These are phyloP conservation scores for Triticum dicoccoides DNA, from an alignment of 176 grass and related monocot genomes.

Conservation along the genomic window DNA sequence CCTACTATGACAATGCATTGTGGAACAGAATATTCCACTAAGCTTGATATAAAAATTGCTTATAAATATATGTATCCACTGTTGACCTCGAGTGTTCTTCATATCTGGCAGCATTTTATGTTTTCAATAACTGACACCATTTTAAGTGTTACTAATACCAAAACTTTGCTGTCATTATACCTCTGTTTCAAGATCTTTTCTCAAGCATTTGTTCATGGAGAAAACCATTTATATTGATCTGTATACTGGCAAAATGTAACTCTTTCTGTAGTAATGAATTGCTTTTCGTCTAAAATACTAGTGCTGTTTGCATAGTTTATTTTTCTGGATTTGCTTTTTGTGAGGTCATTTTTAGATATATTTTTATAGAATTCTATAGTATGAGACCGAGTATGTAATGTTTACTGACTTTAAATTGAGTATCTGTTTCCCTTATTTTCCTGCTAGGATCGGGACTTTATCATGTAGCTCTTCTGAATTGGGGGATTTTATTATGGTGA, in stretches of 20 bases:
- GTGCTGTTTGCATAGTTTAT: constrained; percentile 5
- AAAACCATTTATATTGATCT: neutral
- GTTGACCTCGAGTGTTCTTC: constrained; percentile 16
- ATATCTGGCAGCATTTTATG: constrained; percentile 19
- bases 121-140: neutral
- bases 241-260: neutral
- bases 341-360: neutral
- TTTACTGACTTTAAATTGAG: no score
- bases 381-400: no score
- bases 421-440: no score
- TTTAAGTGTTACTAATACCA: constrained; percentile 6
- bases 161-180: constrained; percentile 14
- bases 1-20: neutral
- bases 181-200: neutral
- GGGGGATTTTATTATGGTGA: neutral
- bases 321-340: neutral
- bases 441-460: no score
- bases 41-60: constrained; percentile 21
- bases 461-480: constrained; percentile 5
- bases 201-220: constrained; percentile 9
- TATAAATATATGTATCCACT: constrained; percentile 10
- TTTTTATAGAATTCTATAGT: no score
- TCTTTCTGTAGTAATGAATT: neutral
- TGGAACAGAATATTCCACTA: constrained; percentile 24
- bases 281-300: constrained; percentile 6